Conservation (phyloP, 352 stramenopile species). For the Globisporangium irregulare region DNA sequence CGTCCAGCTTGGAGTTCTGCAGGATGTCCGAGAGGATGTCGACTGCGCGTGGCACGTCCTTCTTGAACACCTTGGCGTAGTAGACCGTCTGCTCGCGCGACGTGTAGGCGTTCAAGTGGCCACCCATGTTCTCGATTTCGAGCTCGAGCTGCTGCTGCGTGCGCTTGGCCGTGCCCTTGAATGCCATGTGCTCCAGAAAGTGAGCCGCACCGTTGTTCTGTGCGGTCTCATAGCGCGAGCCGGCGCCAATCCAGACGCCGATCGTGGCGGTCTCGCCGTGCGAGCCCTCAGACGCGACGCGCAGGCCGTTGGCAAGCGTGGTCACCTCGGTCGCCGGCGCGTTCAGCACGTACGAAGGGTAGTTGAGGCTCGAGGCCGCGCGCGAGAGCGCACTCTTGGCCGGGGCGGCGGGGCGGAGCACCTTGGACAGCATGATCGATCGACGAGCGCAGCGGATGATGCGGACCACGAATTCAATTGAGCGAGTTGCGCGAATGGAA, state of each 20-base stretch:
- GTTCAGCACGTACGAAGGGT: slow-evolving; percentile 90
- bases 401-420: slow-evolving; percentile 43
- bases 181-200: slow-evolving; percentile 99
- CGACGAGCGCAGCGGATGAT: background rate
- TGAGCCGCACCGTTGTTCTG: slow-evolving; percentile 99
- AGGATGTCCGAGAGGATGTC: slow-evolving; percentile 99
- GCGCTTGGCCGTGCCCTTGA: slow-evolving; percentile 98
- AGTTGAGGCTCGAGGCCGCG: slow-evolving; percentile 68
- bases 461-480: slow-evolving; percentile 23
- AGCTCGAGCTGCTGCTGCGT: slow-evolving; percentile 99
- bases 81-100: slow-evolving; percentile 99
- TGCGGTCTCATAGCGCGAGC: slow-evolving; percentile 97
- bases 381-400: slow-evolving; percentile 40
- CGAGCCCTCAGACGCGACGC: slow-evolving; percentile 96
- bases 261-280: slow-evolving; percentile 98
- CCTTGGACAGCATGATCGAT: slow-evolving; percentile 64
- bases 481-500: slow-evolving; percentile 12
- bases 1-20: slow-evolving; percentile 97
- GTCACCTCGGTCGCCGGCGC: slow-evolving; percentile 96
- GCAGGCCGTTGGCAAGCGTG: slow-evolving; percentile 94
- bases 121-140: slow-evolving; percentile 99
- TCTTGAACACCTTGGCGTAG: slow-evolving; percentile 99
- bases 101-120: slow-evolving; percentile 99
- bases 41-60: slow-evolving; percentile 96
- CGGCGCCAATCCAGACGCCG: slow-evolving; percentile 96